Evolutionary conservation across 805 yeast species (phyloP), one percentile per base, ranked within the genome.

Genomic region (Wickerhamiella sorbophila): DNA sequence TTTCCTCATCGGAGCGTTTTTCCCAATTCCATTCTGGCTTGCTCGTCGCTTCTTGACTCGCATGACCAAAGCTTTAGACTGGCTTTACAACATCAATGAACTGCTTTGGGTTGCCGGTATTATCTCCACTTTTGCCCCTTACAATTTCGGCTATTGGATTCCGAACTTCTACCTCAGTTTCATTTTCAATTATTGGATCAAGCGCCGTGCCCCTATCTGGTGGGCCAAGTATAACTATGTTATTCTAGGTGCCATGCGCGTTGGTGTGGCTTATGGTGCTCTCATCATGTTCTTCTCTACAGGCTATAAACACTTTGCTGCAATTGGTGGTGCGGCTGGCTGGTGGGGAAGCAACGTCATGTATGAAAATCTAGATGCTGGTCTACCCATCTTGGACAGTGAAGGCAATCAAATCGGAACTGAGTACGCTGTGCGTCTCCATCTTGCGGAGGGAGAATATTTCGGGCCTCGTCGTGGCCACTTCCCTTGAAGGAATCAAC

Each of bases 331-430:
- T 24, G 46, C 53, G 4, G 39, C 75, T 9, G 46, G 57, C 31
- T 77, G 84, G 83, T 77, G 84, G 84, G 84, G 83, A 1, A 75
- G 74, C 44, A 31, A 38, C 17, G 55, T 44, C 14, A 6, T 35
- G 15, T 10, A n/a, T 22, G 27, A 36, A 8, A 48, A 45, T 12
- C 41, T 27, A 20, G 55, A 51, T 33, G 47, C 44, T 9, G 20
- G 21, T 24, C 29, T 24, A 6, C 29, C 29, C 6, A 12, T 24
- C 12, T 6, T 8, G 12, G 10, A 24, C 10, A 6, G 10, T 12
- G 29, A 24, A 8, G 29, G 29, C 29, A 8, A 6, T 6, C n/a
- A n/a, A n/a, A 24, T 12, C 6, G 22, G 14, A 33, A 18, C n/a
- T n/a, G 15, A 26, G 31, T 12, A 24, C 15, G 19, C 24, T 21